phyloP scores from a whole-genome alignment of 2,329 filamentous ascomycete genomes.

The Dactylellina haptotyla region DNA sequence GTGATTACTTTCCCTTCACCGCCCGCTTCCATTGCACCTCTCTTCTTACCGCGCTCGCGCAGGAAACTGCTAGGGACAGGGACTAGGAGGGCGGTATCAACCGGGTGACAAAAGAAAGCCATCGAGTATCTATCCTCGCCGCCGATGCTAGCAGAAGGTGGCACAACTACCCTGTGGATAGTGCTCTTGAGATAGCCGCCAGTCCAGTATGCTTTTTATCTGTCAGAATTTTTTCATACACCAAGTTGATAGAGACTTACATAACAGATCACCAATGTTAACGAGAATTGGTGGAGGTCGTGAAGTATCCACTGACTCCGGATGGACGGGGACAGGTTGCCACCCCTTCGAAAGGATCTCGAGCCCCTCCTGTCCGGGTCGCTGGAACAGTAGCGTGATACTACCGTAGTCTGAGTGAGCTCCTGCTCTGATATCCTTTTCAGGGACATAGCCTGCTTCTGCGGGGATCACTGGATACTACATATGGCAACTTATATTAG shows the following conservation, averaged over 20 bases:
- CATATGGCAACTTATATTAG: too few relatives aligned
- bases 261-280: conserved; percentile 77
- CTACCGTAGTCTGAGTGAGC: conserved; percentile 69
- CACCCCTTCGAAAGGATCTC: conserved; percentile 74
- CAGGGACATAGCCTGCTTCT: conserved; percentile 63
- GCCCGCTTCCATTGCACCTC: conserved; percentile 61
- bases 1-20: conserved; percentile 68
- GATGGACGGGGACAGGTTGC: conserved; percentile 75
- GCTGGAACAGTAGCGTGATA: conserved; percentile 80
- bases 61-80: conserved; percentile 72
- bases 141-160: conserved; percentile 62
- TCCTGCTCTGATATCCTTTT: conserved; percentile 80
- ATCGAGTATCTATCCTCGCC: conserved; percentile 70
- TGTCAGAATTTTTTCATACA: neutral
- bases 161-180: conserved; percentile 86
- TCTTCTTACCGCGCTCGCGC: conserved; percentile 58
- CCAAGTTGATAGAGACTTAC: conserved; percentile 57
- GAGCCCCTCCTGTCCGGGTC: conserved; percentile 83
- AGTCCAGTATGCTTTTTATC: conserved; percentile 77
- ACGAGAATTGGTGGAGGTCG: conserved; percentile 75
- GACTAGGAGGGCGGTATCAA: conserved; percentile 66
- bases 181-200: conserved; percentile 86
- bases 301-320: conserved; percentile 70
- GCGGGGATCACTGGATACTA: conserved; percentile 63
- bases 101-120: conserved; percentile 75